Evolutionary conservation across 2,329 filamentous ascomycete genomes (phyloP).

Genomic region (Fusarium oligoseptatum): DNA sequence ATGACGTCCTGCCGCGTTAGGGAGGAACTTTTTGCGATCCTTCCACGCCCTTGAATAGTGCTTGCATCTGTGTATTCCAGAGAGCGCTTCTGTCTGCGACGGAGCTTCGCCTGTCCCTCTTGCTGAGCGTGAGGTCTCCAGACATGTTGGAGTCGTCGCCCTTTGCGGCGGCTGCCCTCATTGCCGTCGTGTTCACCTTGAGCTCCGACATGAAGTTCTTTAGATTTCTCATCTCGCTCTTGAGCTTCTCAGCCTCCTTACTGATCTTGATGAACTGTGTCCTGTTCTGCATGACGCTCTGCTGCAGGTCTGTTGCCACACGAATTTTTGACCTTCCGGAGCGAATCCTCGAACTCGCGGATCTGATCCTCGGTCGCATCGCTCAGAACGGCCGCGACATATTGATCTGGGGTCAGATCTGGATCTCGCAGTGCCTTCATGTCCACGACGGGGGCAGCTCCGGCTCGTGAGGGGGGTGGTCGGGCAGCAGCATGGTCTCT

Average conservation of each 20-base stretch:
- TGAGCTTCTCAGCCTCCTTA: slow-evolving; percentile 98
- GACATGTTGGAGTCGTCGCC: slow-evolving; percentile 62
- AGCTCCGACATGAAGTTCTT: slow-evolving; percentile 93
- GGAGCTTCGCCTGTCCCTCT: slow-evolving; percentile 88
- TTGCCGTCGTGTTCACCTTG: slow-evolving; percentile 79
- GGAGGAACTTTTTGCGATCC: slow-evolving; percentile 98
- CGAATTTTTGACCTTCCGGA: slow-evolving; percentile 82
- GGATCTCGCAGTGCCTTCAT: slow-evolving; percentile 84
- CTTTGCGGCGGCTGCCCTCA: slow-evolving; percentile 71
- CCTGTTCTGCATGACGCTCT: slow-evolving; percentile 96
- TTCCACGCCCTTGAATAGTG: slow-evolving; percentile 96
- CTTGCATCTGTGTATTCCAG: slow-evolving; percentile 77
- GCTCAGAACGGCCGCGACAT: slow-evolving; percentile 78
- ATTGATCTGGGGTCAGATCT: slow-evolving; percentile 83
- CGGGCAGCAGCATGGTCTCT: slow-evolving; percentile 57
- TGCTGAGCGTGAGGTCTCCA: slow-evolving; percentile 70
- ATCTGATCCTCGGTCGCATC: slow-evolving; percentile 93
- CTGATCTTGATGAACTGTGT: slow-evolving; percentile 99
- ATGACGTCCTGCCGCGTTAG: slow-evolving; percentile 90
- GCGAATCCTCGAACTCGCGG: slow-evolving; percentile 79
- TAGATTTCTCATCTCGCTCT: slow-evolving; percentile 93
- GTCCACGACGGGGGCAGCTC: slow-evolving; percentile 77
- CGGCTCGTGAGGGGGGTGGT: slow-evolving; percentile 66
- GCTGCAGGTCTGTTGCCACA: slow-evolving; percentile 87
- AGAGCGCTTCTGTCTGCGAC: slow-evolving; percentile 78